Conservation (phyloP, 192 early-diverging fungal genomes). For the Funneliformis mosseae region DNA sequence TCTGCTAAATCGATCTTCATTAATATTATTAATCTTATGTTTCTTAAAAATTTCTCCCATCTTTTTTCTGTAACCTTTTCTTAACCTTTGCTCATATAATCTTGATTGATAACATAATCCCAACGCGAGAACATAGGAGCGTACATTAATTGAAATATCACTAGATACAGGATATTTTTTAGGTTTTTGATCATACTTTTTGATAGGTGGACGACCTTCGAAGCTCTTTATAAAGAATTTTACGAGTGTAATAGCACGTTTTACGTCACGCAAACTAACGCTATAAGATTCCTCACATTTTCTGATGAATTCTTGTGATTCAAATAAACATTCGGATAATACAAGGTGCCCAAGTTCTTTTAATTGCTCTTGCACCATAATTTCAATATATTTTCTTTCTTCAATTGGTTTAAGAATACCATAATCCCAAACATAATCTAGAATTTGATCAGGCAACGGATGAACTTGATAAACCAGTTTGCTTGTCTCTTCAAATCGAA, state of each 20-base stretch:
- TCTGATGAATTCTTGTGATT: slow-evolving; percentile 31
- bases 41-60: slow-evolving; percentile 26
- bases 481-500: slow-evolving; percentile 22
- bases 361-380: slow-evolving; percentile 12
- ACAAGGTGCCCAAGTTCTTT: no score
- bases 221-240: slow-evolving; percentile 25
- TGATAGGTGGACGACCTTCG: background rate
- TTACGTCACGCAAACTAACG: slow-evolving; percentile 34
- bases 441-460: slow-evolving; percentile 24
- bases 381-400: slow-evolving; percentile 19
- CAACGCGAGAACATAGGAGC: slow-evolving; percentile 14
- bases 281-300: slow-evolving; percentile 20
- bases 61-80: slow-evolving; percentile 4
- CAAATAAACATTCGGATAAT: slow-evolving; percentile 29
- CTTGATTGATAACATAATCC: slow-evolving; percentile 26
- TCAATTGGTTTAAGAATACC: slow-evolving; percentile 19
- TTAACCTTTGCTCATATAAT: slow-evolving; percentile 7
- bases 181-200: no score
- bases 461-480: slow-evolving; percentile 32
- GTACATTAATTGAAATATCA: background rate
- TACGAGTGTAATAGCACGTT: slow-evolving; percentile 27
- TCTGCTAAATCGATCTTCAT: slow-evolving; percentile 1
- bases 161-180: slow-evolving; percentile 11
- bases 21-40: slow-evolving; percentile 14
- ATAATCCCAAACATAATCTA: slow-evolving; percentile 33